Conservation (phyloP, 139 green algal species). For the Chlamydomonas eustigma region DNA sequence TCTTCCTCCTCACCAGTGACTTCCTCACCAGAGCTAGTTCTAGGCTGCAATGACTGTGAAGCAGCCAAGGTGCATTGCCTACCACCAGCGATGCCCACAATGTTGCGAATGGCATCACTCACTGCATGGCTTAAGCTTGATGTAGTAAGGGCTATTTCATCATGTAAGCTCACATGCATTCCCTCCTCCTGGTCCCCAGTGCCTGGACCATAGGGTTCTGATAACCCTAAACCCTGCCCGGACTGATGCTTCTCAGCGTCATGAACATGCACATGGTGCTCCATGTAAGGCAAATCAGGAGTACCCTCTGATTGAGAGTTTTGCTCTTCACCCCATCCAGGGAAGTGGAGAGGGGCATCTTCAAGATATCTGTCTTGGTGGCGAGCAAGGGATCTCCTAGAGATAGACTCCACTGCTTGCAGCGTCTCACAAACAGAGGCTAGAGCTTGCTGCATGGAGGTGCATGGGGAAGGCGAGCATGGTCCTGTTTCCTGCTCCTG, state of each 20-base stretch:
- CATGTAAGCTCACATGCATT: background rate
- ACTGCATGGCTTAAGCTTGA: background rate
- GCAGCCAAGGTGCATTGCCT: background rate
- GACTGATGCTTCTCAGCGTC: no score
- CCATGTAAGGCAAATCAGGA: no score
- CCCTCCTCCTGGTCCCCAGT: no score
- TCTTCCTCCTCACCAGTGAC: no score
- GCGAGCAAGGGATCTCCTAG: background rate
- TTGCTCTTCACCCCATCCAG: no score
- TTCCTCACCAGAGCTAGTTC: no score
- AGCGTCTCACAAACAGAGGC: background rate
- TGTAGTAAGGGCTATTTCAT: background rate
- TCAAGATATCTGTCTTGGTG: no score
- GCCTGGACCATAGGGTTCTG: no score
- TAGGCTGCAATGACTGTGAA: background rate
- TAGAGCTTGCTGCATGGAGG: background rate
- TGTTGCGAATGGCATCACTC: conserved; percentile 9
- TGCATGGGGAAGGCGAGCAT: background rate
- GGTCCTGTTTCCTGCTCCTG: background rate
- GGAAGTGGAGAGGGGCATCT: no score
- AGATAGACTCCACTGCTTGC: background rate
- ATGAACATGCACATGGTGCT: no score
- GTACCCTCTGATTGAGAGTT: no score
- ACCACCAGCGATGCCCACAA: background rate
- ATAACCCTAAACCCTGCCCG: no score